phyloP scores from a whole-genome alignment of 2,329 filamentous ascomycete species.

The Clonostachys rhizophaga region DNA sequence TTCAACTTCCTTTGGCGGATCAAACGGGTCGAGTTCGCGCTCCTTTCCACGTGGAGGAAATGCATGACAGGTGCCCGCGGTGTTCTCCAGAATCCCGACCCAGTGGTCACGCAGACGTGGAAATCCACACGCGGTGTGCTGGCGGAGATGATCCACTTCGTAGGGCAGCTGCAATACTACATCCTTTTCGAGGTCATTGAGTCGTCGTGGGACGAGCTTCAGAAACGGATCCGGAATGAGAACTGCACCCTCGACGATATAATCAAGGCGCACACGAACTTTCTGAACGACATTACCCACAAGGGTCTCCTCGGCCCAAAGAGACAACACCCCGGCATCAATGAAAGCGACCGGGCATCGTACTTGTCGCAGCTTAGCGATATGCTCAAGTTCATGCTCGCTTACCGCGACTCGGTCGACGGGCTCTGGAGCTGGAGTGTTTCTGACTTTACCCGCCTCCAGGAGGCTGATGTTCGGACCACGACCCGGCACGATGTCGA shows the following conservation, averaged over 20 bases:
- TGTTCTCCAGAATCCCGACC: constrained; percentile 73
- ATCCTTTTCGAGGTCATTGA: constrained; percentile 99
- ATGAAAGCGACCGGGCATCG: constrained; percentile 63
- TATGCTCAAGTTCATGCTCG: constrained; percentile 88
- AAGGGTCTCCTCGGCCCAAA: constrained; percentile 86
- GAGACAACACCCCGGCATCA: constrained; percentile 26
- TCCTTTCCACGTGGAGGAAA: constrained; percentile 86
- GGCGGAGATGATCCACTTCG: constrained; percentile 98
- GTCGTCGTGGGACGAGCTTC: constrained; percentile 87
- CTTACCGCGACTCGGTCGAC: constrained; percentile 89
- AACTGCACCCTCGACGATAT: constrained; percentile 92
- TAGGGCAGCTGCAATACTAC: constrained; percentile 96
- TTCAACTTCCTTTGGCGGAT: constrained; percentile 99
- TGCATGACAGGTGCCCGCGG: constrained; percentile 93
- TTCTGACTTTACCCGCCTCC: constrained; percentile 87
- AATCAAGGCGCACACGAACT: constrained; percentile 85
- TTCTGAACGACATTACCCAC: constrained; percentile 90
- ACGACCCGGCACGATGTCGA: constrained; percentile 39
- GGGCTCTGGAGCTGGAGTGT: constrained; percentile 93
- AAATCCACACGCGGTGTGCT: constrained; percentile 83
- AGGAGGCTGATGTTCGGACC: constrained; percentile 75
- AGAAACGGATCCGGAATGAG: constrained; percentile 75
- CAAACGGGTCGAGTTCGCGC: constrained; percentile 93
- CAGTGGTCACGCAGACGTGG: constrained; percentile 73
- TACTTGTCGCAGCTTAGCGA: constrained; percentile 92